A percentile compares a stretch with the other conserved stretches of the same genome.
Evolutionary conservation across 2,329 filamentous ascomycete genomes (phyloP).

Genomic region (Nemania bipapillata): DNA sequence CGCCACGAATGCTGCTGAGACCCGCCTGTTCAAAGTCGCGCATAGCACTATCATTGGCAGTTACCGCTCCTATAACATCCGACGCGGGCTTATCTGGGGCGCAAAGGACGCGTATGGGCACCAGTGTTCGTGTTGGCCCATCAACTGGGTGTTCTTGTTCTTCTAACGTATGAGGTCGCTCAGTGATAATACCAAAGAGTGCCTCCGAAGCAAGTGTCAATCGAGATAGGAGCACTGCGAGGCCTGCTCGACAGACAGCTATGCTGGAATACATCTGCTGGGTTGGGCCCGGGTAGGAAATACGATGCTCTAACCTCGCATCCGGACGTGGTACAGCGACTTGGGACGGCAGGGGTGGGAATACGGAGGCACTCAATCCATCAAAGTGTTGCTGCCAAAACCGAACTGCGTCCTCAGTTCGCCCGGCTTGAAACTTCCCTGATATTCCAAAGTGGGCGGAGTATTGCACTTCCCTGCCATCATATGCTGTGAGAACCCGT

Average conservation of each 20-base stretch:
- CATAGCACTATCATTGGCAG: conserved; percentile 17
- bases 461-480: conserved; percentile 5
- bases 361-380: conserved; percentile 19
- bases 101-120: conserved; percentile 28
- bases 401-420: neutral
- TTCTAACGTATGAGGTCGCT: conserved; percentile 19
- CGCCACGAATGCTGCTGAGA: conserved; percentile 20
- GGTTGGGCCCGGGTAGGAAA: conserved; percentile 8
- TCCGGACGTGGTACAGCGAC: neutral
- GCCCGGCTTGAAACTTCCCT: neutral
- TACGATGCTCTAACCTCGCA: conserved; percentile 18
- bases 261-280: conserved; percentile 22
- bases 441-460: neutral
- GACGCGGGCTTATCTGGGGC: conserved; percentile 20
- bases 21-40: conserved; percentile 21
- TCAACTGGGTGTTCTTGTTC: neutral
- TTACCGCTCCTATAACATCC: conserved; percentile 23
- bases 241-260: conserved; percentile 27
- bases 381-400: conserved; percentile 31
- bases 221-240: conserved; percentile 28
- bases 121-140: conserved; percentile 11
- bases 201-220: conserved; percentile 23
- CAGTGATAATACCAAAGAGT: conserved; percentile 28
- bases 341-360: conserved; percentile 18
- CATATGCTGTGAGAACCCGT: conserved; percentile 17